Evolutionary conservation across 2,329 filamentous ascomycete genomes (phyloP).

Genomic region (Botrytis hyacinthi): DNA sequence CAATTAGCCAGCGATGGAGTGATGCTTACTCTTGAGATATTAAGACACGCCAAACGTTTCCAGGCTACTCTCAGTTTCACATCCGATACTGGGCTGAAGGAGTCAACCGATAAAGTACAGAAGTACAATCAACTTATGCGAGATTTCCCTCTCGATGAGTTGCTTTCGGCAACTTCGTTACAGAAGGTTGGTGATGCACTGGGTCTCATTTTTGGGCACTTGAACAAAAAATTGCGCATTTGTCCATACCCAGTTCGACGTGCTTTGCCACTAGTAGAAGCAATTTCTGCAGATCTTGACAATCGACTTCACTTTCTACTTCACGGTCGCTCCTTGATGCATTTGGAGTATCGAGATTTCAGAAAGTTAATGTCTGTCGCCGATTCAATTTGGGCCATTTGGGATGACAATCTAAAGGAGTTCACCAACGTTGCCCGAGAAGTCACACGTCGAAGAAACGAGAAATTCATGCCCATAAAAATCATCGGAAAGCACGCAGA

Average conservation of each 20-base stretch:
- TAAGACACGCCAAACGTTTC: slow-evolving; percentile 96
- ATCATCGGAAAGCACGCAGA: slow-evolving; percentile 83
- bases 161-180: slow-evolving; percentile 87
- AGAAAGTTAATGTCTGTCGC: slow-evolving; percentile 78
- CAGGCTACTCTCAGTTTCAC: slow-evolving; percentile 96
- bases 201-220: slow-evolving; percentile 83
- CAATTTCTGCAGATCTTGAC: slow-evolving; percentile 92
- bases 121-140: slow-evolving; percentile 99
- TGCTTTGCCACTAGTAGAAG: slow-evolving; percentile 90
- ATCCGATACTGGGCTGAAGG: slow-evolving; percentile 92
- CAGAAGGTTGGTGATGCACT: slow-evolving; percentile 87
- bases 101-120: slow-evolving; percentile 92
- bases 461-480: slow-evolving; percentile 99
- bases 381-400: slow-evolving; percentile 82
- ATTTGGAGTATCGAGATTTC: slow-evolving; percentile 90
- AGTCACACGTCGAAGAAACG: slow-evolving; percentile 86
- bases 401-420: slow-evolving; percentile 96
- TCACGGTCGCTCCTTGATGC: slow-evolving; percentile 82
- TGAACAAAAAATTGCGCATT: slow-evolving; percentile 97
- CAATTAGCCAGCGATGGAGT: slow-evolving; percentile 90
- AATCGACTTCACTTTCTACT: slow-evolving; percentile 81
- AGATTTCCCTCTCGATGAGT: slow-evolving; percentile 92
- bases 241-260: slow-evolving; percentile 92
- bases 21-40: slow-evolving; percentile 83
- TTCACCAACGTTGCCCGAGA: slow-evolving; percentile 98